Evolutionary conservation across 1,284 basidiomycete species (phyloP), one percentile per base, ranked within the genome.

Genomic region (Ustilago nuda): DNA sequence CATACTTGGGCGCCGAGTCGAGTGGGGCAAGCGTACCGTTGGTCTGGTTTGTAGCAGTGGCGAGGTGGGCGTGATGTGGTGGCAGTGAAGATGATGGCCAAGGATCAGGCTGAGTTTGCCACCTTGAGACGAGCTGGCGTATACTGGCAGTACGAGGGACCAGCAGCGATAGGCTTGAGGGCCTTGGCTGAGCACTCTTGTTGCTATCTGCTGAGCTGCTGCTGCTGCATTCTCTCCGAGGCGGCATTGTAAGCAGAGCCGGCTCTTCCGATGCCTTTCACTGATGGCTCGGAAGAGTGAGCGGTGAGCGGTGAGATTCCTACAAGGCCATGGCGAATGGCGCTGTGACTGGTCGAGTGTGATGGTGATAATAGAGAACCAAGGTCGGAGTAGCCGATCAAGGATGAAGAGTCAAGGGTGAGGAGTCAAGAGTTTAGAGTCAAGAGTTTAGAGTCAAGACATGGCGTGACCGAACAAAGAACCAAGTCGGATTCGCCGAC

Each of bases 1-100:
- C 74, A 52, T 72, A 72, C 27, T 66, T 77, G 35, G 74, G 74
- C 8, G 74, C 64, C 74, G 70, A 77, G 46, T 77, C 74, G 56
- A 77, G 66, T 27, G 66, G 66, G 17, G 66, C 74, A 23, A 77
- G 61, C 1, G 74, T 69, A 36, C 66, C 74, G 23, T 72, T 72
- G 45, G 60, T 69, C 17, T 61, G 70, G 39, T 64, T 68, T 53
- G 70, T 52, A 17, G 69, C 45, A 19, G 52, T 61, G 5, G 62
- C 61, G 8, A 43, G 57, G 8, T 59, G 54, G 17, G 66, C 60
- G 17, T 48, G 60, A 53, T 56, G 60, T 35, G 59, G 7, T 9
- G 59, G 7, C 19, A 6, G 33, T 41, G 39, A 23, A 19, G 58
- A 39, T 17, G 55, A 35, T 1, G 61, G 12, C n/a, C 41, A 53